Percentiles rank a stretch among this genome's conserved stretches.
Conservation (phyloP, 2,329 filamentous ascomycete species). For the Pleomassaria siparia region DNA sequence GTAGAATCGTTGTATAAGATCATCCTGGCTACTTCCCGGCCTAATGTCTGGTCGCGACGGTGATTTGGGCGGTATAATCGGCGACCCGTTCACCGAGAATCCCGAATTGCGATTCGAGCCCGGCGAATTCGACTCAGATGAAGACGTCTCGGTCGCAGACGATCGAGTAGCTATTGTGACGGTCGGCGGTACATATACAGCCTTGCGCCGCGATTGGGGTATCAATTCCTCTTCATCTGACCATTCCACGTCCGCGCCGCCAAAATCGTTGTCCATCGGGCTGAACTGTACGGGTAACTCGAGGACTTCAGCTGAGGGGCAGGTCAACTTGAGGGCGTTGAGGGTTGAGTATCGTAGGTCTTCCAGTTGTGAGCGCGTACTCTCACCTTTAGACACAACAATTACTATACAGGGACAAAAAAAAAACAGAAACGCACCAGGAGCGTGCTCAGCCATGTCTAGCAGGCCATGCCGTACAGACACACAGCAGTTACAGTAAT, state of each 20-base stretch:
- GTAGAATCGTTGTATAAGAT: constrained; percentile 41
- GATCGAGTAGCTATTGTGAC: constrained; percentile 22
- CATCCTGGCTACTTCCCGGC: constrained; percentile 38
- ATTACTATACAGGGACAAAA: not conserved
- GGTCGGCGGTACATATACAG: constrained; percentile 32
- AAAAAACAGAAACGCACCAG: constrained; percentile 11
- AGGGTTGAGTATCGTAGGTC: constrained; percentile 42
- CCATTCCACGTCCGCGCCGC: constrained; percentile 38
- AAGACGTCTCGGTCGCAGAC: constrained; percentile 24
- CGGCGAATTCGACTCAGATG: constrained; percentile 16
- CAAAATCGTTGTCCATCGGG: constrained; percentile 30
- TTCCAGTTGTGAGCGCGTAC: constrained; percentile 25
- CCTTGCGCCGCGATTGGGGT: constrained; percentile 30
- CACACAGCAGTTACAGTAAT: constrained; percentile 1
- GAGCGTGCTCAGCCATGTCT: constrained; percentile 16
- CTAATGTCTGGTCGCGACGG: constrained; percentile 35
- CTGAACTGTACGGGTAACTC: constrained; percentile 18
- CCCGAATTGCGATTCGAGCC: constrained; percentile 16
- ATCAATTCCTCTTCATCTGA: constrained; percentile 41
- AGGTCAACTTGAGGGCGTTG: constrained; percentile 38
- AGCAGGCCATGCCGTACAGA: constrained; percentile 12
- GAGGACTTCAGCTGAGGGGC: constrained; percentile 39
- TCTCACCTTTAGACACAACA: constrained; percentile 4
- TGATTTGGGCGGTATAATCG: constrained; percentile 39
- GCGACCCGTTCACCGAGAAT: constrained; percentile 23